Base-by-base conservation (phyloP, 768 basidiomycete genomes). In the Leccinum truebloodii region DNA sequence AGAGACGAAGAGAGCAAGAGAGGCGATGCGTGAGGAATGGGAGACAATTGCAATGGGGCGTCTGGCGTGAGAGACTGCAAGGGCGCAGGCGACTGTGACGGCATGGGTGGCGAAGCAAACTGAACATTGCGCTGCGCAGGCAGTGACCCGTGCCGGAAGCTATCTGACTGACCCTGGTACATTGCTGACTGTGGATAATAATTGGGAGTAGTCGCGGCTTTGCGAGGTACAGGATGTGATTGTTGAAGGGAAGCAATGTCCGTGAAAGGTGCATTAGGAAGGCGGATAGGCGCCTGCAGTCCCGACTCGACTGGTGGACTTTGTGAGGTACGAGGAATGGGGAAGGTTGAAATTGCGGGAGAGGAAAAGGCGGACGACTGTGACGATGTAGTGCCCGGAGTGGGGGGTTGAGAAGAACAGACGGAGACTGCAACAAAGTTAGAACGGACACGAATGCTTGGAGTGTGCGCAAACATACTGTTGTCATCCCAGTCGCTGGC, bases 401-500 rank as follows among this genome's bases (percentile, higher is more conserved):
- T 76, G 1, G 68, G 65, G 8, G 76, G 74, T 22, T 71, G 64
- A 4, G 81, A 82, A 18, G 69, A 70, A 53, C 66, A 60, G 39
- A 74, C 59, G 1, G 71, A 71, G 20, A 71, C 72, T 74, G 55
- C 12, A 28, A 52, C 34, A 7, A 34, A 8, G 46, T 52, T 26
- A 59, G 59, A 48, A 54, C 49, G 35, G 16, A 14, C 9, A n/a
- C 3, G 24, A 32, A 51, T 46, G 22, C 8, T 18, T 2, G 18
- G 16, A 2, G 18, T 3, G 6, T 0, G n/a, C 6, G n/a, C 0
- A 3, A 3, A 72, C 88, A 69, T 71, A 90, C 90, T 81, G 76
- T 76, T 83, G 72, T 92, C 90, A 70, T 93, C 90, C 90, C 90
- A 93, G 70, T 93, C 91, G 64, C 89, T 90, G 59, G 63, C 61